phyloP scores from a whole-genome alignment of 1,284 basidiomycete species.

The Apiotrichum sp. region DNA sequence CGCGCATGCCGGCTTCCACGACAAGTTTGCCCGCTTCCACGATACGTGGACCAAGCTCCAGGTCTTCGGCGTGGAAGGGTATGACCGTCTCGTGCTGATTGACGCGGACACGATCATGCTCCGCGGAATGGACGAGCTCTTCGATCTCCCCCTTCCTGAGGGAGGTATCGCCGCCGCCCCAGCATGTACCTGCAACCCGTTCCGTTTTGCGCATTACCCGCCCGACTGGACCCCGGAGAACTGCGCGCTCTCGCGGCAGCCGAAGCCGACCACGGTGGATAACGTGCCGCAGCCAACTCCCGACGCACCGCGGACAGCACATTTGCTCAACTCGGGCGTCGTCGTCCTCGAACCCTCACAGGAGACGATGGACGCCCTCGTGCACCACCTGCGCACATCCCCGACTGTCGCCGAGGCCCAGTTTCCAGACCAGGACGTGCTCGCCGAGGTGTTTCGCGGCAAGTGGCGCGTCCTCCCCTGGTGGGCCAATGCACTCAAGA shows the following conservation, averaged over 20 bases:
- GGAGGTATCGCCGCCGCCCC: conserved; percentile 79
- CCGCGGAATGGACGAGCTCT: conserved; percentile 85
- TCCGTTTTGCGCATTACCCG: conserved; percentile 75
- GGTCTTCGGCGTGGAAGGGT: conserved; percentile 68
- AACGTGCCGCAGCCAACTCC: conserved; percentile 48
- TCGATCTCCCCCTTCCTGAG: conserved; percentile 60
- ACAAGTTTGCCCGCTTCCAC: conserved; percentile 54
- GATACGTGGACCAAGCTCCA: conserved; percentile 89
- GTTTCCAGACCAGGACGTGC: conserved; percentile 90
- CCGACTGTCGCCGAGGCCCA: conserved; percentile 63
- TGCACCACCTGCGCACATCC: conserved; percentile 60
- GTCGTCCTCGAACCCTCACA: conserved; percentile 70
- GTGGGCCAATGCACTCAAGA: conserved; percentile 51
- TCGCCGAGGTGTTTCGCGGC: conserved; percentile 70
- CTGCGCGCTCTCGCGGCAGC: conserved; percentile 69
- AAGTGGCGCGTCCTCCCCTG: conserved; percentile 48
- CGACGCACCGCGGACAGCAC: conserved; percentile 62
- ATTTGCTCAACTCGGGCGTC: conserved; percentile 79
- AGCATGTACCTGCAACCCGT: conserved; percentile 90
- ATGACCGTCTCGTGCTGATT: conserved; percentile 74
- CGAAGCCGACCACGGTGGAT: conserved; percentile 52
- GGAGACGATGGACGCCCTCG: conserved; percentile 53
- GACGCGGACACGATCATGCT: conserved; percentile 88
- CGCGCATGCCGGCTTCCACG: conserved; percentile 47
- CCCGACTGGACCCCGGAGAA: conserved; percentile 83